Conservation (phyloP, 768 basidiomycete genomes). For the Pisolithus tinctorius region DNA sequence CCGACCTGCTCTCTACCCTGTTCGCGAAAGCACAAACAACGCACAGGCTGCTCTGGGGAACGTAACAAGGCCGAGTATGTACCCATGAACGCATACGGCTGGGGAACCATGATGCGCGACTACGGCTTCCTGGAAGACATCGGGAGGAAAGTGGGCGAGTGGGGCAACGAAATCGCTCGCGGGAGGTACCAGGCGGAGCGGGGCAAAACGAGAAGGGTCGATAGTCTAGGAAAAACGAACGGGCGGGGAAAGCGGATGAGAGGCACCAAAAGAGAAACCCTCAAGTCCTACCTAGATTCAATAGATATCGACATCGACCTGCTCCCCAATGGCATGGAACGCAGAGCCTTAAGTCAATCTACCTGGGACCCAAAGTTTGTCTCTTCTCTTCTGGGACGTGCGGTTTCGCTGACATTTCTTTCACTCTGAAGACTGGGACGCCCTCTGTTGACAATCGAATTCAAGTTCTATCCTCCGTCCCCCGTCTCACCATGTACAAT, state of each 20-base stretch:
- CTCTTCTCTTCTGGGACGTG: slow-evolving; percentile 12
- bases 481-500: slow-evolving; percentile 30
- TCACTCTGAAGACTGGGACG: slow-evolving; percentile 49
- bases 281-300: slow-evolving; percentile 62
- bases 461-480: slow-evolving; percentile 56
- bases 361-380: slow-evolving; percentile 75
- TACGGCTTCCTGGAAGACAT: slow-evolving; percentile 83
- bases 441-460: slow-evolving; percentile 65
- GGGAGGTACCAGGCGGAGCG: slow-evolving; percentile 45
- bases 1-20: slow-evolving; percentile 71
- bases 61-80: slow-evolving; percentile 71
- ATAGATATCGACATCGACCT: slow-evolving; percentile 70
- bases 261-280: slow-evolving; percentile 51
- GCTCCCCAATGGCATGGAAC: slow-evolving; percentile 78
- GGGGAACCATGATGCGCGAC: slow-evolving; percentile 86
- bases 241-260: slow-evolving; percentile 25
- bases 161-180: slow-evolving; percentile 63
- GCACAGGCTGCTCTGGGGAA: slow-evolving; percentile 57
- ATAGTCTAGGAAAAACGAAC: slow-evolving; percentile 14
- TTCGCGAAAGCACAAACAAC: slow-evolving; percentile 59
- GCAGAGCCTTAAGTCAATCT: slow-evolving; percentile 71
- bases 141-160: slow-evolving; percentile 64
- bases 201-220: slow-evolving; percentile 16
- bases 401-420: slow-evolving; percentile 8
- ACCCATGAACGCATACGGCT: slow-evolving; percentile 77